Percentiles rank a stretch among this genome's conserved stretches.
These are phyloP conservation scores for Ammopiptanthus mongolicus DNA, from an alignment of 306 rosid genomes.

Conservation along the genomic window DNA sequence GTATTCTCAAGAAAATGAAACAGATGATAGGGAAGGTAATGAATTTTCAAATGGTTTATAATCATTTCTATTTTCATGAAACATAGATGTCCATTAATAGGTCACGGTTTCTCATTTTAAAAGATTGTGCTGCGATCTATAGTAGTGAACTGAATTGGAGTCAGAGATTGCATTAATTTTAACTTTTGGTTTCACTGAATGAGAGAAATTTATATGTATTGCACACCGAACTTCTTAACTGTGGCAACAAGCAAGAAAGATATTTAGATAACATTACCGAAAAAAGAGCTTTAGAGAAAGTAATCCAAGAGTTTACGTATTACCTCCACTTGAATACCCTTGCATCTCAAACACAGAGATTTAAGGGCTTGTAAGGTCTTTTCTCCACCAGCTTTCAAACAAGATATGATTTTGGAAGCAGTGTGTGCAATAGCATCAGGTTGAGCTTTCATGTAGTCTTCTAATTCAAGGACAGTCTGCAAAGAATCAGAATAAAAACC, in stretches of 20 bases:
- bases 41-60: slow-evolving; percentile 1
- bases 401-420: slow-evolving; percentile 78
- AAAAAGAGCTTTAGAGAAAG: background rate
- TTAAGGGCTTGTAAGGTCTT: slow-evolving; percentile 77
- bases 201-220: background rate
- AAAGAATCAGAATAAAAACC: slow-evolving; percentile 24
- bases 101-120: background rate
- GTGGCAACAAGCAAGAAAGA: background rate
- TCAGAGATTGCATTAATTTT: background rate
- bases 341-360: slow-evolving; percentile 83
- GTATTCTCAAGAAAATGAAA: background rate
- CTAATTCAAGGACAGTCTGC: slow-evolving; percentile 74
- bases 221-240: background rate
- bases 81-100: slow-evolving; percentile 1
- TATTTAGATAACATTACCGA: background rate
- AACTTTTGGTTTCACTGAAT: background rate
- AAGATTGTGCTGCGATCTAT: background rate
- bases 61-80: slow-evolving; percentile 5
- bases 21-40: background rate
- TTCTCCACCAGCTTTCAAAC: slow-evolving; percentile 83
- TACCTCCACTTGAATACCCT: slow-evolving; percentile 96
- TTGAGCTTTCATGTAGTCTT: slow-evolving; percentile 73
- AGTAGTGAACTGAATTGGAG: background rate
- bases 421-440: slow-evolving; percentile 90
- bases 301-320: slow-evolving; percentile 7